Percentiles rank a stretch among this genome's conserved stretches.
Conservation (phyloP, 352 stramenopile species). For the Phytophthora syringae region DNA sequence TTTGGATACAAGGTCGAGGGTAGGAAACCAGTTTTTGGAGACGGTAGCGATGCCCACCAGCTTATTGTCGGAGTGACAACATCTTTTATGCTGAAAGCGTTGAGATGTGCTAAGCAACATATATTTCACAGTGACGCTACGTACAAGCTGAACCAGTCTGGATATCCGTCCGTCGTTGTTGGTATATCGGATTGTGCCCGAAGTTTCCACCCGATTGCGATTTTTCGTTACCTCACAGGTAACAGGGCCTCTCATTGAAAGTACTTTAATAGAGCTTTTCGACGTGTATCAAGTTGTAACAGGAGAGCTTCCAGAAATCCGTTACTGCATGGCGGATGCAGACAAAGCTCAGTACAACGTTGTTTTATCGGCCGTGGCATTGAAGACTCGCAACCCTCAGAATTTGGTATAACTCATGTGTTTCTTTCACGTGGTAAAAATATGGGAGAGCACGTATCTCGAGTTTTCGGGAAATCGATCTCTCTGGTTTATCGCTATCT, state of each 20-base stretch:
- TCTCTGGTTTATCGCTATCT: no score
- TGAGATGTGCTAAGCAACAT: not conserved
- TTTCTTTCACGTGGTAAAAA: slow-evolving; percentile 15
- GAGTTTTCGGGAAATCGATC: not conserved
- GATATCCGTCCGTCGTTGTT: slow-evolving; percentile 1
- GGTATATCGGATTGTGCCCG: not conserved
- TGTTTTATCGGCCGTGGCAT: not conserved
- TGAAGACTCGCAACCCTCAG: not conserved
- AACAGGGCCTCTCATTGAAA: not conserved
- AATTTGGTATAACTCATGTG: no score
- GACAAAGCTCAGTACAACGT: slow-evolving; percentile 13
- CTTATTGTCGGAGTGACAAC: slow-evolving; percentile 10
- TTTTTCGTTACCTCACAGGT: not conserved
- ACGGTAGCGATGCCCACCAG: not conserved
- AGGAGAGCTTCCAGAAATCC: not conserved
- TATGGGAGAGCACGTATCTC: not conserved
- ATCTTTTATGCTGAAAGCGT: not conserved
- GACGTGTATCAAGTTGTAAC: not conserved
- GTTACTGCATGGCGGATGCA: not conserved
- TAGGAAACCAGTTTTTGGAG: not conserved
- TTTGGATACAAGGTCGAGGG: not conserved
- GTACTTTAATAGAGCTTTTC: not conserved
- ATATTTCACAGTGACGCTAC: slow-evolving; percentile 7
- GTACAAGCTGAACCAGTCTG: slow-evolving; percentile 11
- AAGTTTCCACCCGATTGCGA: not conserved